phyloP scores from a whole-genome alignment of 768 basidiomycete species.

The Collybiopsis confluens region DNA sequence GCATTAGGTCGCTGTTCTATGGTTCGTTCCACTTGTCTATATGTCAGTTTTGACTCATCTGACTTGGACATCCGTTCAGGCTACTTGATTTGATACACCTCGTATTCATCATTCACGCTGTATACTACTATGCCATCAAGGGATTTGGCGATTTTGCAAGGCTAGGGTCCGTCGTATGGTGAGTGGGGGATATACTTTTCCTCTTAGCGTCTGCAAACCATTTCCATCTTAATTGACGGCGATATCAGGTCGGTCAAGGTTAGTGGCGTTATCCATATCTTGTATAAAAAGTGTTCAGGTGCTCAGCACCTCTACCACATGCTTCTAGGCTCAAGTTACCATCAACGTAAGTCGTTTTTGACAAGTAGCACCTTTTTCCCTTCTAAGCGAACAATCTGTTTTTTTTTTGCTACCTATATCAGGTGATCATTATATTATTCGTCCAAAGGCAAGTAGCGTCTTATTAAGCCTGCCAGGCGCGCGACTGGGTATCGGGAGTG shows the following conservation, averaged over 20 bases:
- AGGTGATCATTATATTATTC: constrained; percentile 39
- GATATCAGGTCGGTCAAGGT: constrained; percentile 29
- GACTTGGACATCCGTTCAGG: constrained; percentile 17
- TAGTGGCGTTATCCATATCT: constrained; percentile 12
- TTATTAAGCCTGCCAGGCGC: no score
- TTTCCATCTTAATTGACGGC: background rate
- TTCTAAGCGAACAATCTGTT: background rate
- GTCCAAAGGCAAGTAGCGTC: constrained; percentile 44
- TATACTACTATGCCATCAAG: constrained; percentile 31
- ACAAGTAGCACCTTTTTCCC: no score
- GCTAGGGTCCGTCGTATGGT: constrained; percentile 27
- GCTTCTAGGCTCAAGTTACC: constrained; percentile 33
- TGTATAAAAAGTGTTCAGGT: background rate
- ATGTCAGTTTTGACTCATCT: background rate
- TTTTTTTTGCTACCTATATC: background rate
- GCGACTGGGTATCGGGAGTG: no score
- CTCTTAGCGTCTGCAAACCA: background rate
- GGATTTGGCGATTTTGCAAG: constrained; percentile 28
- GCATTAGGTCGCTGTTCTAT: constrained; percentile 28
- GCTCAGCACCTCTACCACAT: background rate
- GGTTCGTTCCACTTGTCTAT: constrained; percentile 19
- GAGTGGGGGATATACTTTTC: constrained; percentile 5
- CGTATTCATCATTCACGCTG: constrained; percentile 26
- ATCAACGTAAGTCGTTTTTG: constrained; percentile 41
- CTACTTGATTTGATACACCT: constrained; percentile 32